Base-by-base conservation (phyloP, 495 filamentous ascomycete genomes). In the Xylaria curta region DNA sequence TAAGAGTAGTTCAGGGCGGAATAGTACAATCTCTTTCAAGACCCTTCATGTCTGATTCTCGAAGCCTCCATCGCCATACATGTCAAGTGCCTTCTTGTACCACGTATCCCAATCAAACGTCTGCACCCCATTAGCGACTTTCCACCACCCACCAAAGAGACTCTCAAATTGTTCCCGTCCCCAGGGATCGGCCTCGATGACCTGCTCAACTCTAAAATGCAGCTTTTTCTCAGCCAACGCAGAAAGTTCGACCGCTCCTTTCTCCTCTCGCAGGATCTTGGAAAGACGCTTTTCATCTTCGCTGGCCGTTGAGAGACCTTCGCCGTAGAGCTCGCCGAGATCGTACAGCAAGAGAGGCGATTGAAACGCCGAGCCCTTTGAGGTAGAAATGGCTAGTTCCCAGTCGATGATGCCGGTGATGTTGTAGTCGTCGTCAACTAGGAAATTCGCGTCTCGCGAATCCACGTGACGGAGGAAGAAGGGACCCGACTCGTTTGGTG, bases 331-430 rank as follows among this genome's bases (percentile, higher is more conserved):
- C 26, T 72, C 72, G 19, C 72, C 72, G 40, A 74, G 24, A 49
- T 74, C 44, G 72, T 74, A 74, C 47, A 72, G 24, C 51, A 74
- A 66, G 46, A 74, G 61, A 56, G 72, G 72, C 13, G 72, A 74
- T 38, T 74, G 72, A 61, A 74, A 74, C 12, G 72, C 72, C 54
- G 72, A 47, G 59, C 69, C 51, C 60, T 72, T 74, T 6, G 72
- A 46, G 44, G 72, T 65, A 19, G 51, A 60, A 72, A 72, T 72
- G 44, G 79, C 76, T 74, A 75, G 81, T 62, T 83, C 80, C 80
- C 74, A 83, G 68, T 83, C 76, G 36, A 82, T 74, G 28, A 82
- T 81, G 10, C 79, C 78, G 1, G 80, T 81, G 53, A 83, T 82
- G 47, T 80, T 78, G 31, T 76, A 81, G 2, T 80, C 72, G 36